Evolutionary conservation across 352 stramenopile species (phyloP).

Genomic region (Thalassiosira pacifica): DNA sequence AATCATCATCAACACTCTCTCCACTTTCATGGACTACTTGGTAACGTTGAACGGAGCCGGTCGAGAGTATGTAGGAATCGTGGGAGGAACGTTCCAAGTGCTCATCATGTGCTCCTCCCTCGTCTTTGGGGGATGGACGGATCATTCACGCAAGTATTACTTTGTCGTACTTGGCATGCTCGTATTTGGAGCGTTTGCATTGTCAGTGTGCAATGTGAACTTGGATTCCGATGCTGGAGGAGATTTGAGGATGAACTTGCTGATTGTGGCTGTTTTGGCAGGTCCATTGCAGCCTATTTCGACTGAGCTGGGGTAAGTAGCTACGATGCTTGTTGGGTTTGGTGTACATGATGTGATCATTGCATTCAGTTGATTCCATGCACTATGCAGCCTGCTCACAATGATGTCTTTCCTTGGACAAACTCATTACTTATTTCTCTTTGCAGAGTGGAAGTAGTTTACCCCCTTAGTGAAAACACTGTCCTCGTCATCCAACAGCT

Average conservation of each 20-base stretch:
- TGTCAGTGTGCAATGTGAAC: constrained; percentile 83
- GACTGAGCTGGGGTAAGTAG: constrained; percentile 74
- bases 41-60: constrained; percentile 81
- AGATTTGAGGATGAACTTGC: constrained; percentile 74
- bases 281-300: constrained; percentile 86
- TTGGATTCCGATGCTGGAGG: constrained; percentile 76
- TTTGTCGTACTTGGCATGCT: constrained; percentile 83
- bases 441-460: constrained; percentile 79
- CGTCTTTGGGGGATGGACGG: constrained; percentile 82
- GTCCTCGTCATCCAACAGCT: constrained; percentile 88
- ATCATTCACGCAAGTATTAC: constrained; percentile 84
- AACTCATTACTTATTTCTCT: background rate
- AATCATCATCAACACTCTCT: constrained; percentile 87
- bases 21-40: constrained; percentile 87
- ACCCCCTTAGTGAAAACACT: constrained; percentile 85
- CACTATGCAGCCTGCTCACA: too few relatives aligned
- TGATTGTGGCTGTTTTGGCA: constrained; percentile 79
- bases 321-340: background rate
- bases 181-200: constrained; percentile 81
- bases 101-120: constrained; percentile 86
- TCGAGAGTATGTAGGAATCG: constrained; percentile 76
- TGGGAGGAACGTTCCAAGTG: constrained; percentile 82
- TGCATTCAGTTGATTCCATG: background rate
- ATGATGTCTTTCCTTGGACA: too few relatives aligned
- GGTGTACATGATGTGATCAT: background rate